A percentile compares a stretch with the other conserved stretches of the same genome.
phyloP scores from a whole-genome alignment of 495 filamentous ascomycete genomes.

The Penicillium daleae region DNA sequence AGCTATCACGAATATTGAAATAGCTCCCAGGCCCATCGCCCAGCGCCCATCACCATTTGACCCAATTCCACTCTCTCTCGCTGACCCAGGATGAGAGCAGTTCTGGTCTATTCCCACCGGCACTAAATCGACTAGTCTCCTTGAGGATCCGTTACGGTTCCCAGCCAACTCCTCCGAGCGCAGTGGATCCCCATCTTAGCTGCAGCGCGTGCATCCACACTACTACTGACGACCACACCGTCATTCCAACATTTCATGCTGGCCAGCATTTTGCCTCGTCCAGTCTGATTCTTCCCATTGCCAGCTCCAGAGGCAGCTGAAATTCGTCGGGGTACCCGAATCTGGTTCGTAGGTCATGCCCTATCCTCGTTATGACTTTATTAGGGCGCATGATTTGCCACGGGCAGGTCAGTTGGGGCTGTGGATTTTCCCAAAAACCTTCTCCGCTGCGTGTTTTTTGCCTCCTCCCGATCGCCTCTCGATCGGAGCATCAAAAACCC shows the following conservation, averaged over 20 bases:
- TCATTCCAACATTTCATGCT: conserved; percentile 30
- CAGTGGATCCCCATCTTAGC: conserved; percentile 10
- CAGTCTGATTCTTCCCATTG: background rate
- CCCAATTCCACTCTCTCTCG: no score
- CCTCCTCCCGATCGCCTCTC: background rate
- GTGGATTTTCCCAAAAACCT: background rate
- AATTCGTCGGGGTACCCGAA: background rate
- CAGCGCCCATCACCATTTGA: background rate
- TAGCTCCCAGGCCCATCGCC: background rate
- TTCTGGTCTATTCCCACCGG: no score
- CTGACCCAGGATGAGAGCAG: no score
- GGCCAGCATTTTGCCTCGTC: background rate
- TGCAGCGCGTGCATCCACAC: conserved; percentile 28
- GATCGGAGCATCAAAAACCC: background rate
- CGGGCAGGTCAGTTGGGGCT: conserved; percentile 4
- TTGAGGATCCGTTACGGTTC: background rate
- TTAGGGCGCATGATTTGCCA: conserved; percentile 8
- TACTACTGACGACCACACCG: no score
- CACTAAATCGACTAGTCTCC: background rate
- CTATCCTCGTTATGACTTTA: background rate
- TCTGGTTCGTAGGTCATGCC: conserved; percentile 4
- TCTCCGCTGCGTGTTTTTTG: background rate
- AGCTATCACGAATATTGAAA: background rate
- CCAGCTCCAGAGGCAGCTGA: background rate
- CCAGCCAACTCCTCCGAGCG: background rate